phyloP scores from a whole-genome alignment of 441 rosid species.

The Bruguiera hainesii region DNA sequence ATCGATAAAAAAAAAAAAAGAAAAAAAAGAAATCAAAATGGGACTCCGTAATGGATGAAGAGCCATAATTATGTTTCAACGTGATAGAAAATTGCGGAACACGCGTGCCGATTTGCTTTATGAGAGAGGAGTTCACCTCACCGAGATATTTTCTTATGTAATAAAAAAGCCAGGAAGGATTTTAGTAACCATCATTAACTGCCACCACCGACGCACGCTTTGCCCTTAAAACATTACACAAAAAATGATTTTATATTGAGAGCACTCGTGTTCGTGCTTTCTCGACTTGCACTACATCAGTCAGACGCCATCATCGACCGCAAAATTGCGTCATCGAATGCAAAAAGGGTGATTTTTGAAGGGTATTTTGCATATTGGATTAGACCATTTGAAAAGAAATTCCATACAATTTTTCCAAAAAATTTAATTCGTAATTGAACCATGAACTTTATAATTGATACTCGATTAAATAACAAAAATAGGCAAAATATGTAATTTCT shows the following conservation, averaged over 20 bases:
- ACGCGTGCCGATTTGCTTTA: slow-evolving; percentile 19
- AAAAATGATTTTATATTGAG: not conserved
- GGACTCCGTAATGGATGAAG: not conserved
- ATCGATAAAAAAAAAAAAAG: not conserved
- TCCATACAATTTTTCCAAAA: no score
- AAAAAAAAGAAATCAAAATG: not conserved
- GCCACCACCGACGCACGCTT: slow-evolving; percentile 34
- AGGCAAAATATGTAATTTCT: no score
- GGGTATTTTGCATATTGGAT: no score
- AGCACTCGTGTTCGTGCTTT: slow-evolving; percentile 2
- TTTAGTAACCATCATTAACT: slow-evolving; percentile 29
- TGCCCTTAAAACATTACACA: slow-evolving; percentile 14
- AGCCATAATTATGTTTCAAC: not conserved
- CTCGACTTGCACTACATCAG: slow-evolving; percentile 11
- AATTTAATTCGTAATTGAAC: no score
- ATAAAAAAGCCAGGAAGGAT: not conserved
- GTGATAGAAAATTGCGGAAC: slow-evolving; percentile 1
- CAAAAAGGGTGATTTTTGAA: no score
- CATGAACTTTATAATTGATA: no score
- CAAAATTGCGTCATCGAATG: not conserved
- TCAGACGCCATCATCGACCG: slow-evolving; percentile 5
- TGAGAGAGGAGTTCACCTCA: not conserved
- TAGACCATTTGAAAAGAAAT: no score
- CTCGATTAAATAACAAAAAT: no score
- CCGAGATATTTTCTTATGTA: not conserved